phyloP scores from a whole-genome alignment of 371 early-diverging fungal genomes.

The Rhizomucor miehei region DNA sequence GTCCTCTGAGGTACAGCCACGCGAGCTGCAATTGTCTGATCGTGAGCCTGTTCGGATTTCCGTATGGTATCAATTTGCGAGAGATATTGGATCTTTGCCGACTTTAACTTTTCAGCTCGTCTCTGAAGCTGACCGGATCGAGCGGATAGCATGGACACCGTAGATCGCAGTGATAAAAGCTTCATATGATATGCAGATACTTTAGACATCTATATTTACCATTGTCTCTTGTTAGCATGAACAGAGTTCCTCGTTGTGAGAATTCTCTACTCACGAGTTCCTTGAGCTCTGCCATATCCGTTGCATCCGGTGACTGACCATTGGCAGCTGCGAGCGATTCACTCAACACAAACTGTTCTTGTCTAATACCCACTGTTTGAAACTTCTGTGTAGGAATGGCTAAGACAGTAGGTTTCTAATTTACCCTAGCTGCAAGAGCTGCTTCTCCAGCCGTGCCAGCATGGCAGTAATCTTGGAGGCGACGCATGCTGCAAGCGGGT shows the following conservation, averaged over 20 bases:
- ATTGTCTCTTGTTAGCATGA: no score
- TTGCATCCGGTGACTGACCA: not conserved
- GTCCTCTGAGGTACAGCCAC: slow-evolving; percentile 8
- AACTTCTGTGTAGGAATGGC: not conserved
- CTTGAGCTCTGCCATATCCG: not conserved
- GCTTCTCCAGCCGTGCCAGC: slow-evolving; percentile 2
- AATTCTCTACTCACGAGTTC: not conserved
- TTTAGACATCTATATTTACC: slow-evolving; percentile 27
- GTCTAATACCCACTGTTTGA: not conserved
- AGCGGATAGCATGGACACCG: slow-evolving; percentile 34
- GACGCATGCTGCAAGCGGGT: not conserved
- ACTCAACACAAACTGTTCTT: not conserved
- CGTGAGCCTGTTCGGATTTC: slow-evolving; percentile 33
- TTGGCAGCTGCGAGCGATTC: not conserved
- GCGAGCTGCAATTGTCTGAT: slow-evolving; percentile 32
- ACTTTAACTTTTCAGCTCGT: slow-evolving; percentile 28
- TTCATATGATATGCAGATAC: slow-evolving; percentile 36
- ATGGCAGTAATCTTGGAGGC: slow-evolving; percentile 1
- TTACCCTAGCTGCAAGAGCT: slow-evolving; percentile 5
- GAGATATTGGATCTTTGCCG: slow-evolving; percentile 24
- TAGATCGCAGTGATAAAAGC: slow-evolving; percentile 30
- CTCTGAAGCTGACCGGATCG: slow-evolving; percentile 28
- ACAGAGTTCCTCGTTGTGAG: no score
- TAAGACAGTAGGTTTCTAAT: not conserved
- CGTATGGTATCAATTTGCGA: slow-evolving; percentile 34